These are phyloP conservation scores for Hypocrella siamensis DNA, from an alignment of 2,329 filamentous ascomycete species.

Conservation along the genomic window DNA sequence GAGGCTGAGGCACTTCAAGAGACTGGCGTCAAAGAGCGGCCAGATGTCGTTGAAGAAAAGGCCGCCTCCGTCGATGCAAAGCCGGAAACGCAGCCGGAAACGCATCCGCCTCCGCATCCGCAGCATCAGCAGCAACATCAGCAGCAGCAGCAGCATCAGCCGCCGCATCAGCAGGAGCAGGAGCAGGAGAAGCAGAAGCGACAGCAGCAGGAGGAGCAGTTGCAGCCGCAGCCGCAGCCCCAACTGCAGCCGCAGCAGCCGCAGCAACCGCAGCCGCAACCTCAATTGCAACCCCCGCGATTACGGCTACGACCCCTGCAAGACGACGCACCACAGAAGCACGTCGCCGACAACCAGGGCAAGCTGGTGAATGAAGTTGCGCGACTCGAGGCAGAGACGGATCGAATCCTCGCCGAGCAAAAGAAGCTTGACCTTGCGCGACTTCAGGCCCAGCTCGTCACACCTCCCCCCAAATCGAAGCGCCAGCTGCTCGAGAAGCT, in stretches of 20 bases:
- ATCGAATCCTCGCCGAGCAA: constrained; percentile 32
- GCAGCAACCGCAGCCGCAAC: background rate
- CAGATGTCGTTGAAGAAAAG: background rate
- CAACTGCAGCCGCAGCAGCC: background rate
- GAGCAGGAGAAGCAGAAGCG: background rate
- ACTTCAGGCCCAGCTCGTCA: constrained; percentile 25
- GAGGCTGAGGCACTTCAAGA: background rate
- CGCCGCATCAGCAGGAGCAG: no score
- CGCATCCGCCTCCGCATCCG: background rate
- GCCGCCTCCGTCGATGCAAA: no score
- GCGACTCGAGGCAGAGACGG: constrained; percentile 29
- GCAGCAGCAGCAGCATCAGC: no score
- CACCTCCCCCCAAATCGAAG: constrained; percentile 13
- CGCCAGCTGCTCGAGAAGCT: constrained; percentile 32
- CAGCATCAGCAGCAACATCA: background rate
- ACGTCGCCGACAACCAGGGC: constrained; percentile 1
- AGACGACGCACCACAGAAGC: background rate
- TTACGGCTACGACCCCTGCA: no score
- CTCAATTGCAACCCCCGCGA: background rate
- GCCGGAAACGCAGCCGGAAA: background rate
- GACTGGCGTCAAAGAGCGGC: background rate
- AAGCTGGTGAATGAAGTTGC: constrained; percentile 22
- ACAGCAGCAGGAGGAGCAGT: background rate
- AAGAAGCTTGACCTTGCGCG: constrained; percentile 31
- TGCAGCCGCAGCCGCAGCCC: background rate